phyloP scores from a whole-genome alignment of 2,329 filamentous ascomycete species.

The Aspergillus sergii region DNA sequence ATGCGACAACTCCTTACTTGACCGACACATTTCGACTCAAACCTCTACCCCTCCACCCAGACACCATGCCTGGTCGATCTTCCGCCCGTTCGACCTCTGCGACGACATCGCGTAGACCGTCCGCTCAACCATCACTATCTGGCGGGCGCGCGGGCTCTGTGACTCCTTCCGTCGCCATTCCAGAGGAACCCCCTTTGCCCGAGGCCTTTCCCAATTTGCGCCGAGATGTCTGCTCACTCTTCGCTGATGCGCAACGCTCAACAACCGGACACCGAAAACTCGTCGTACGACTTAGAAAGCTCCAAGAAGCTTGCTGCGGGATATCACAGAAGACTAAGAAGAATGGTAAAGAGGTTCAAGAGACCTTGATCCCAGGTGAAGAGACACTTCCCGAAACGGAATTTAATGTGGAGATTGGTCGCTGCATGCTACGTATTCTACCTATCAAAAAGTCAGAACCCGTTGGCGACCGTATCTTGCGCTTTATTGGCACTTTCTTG shows the following conservation, averaged over 20 bases:
- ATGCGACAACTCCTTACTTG: constrained; percentile 6
- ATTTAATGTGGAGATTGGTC: constrained; percentile 82
- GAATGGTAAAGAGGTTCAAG: constrained; percentile 51
- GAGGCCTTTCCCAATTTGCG: constrained; percentile 61
- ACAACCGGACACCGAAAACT: constrained; percentile 90
- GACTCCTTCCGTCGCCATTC: constrained; percentile 51
- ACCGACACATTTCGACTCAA: constrained; percentile 6
- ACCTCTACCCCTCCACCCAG: constrained; percentile 21
- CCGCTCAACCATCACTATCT: constrained; percentile 73
- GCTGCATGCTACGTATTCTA: constrained; percentile 81
- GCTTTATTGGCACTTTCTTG: constrained; percentile 86
- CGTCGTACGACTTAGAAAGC: constrained; percentile 81
- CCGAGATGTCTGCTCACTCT: constrained; percentile 71
- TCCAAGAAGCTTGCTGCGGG: constrained; percentile 80
- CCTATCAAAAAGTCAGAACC: constrained; percentile 88
- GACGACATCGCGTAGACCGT: constrained; percentile 42
- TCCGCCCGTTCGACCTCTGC: constrained; percentile 41
- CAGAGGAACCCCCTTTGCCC: constrained; percentile 60
- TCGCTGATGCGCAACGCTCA: constrained; percentile 82
- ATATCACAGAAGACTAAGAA: constrained; percentile 49
- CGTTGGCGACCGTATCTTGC: constrained; percentile 80
- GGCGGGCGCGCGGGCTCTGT: constrained; percentile 68
- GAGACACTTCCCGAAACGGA: constrained; percentile 79
- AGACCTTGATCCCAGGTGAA: constrained; percentile 46
- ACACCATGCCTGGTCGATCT: constrained; percentile 44